Base-by-base conservation (phyloP, 1,284 basidiomycete genomes). In the Abortiporus biennis region DNA sequence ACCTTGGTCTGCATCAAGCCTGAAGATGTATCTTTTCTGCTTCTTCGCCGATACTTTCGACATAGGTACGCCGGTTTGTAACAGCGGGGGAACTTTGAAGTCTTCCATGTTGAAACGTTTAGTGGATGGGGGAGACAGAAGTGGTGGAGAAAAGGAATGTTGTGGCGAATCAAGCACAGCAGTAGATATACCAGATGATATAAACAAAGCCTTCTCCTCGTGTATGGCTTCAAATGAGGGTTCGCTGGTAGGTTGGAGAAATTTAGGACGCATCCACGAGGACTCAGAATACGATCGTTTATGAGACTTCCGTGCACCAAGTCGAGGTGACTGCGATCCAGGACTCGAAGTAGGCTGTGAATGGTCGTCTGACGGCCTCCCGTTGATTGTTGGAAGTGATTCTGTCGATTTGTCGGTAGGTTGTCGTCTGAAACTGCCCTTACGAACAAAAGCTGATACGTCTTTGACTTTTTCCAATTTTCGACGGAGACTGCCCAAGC, bases 1-100 rank as follows among this genome's bases (percentile, higher is more conserved):
- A 0, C 91, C 89, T 42, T 81, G 76, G 58, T 92, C 83, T 6
- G 85, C 68, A 54, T 92, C 85, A 17, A 97, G 70, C 42, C 72
- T 71, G 61, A 96, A 88, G 3, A 78, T 56, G 29, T 86, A 74
- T 31, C 75, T 75, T 61, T 87, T 91, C 62, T 85, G 77, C 56
- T 87, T 89, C 64, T 85, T 88, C 32, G 81, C 79, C 2, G 92
- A 90, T 25, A 97, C 82, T 62, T 98, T 97, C 55, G 85, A 80
- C 85, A 98, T 86, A 6, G 74, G 69, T 4, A 76, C 75, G 11
- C 87, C 87, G 3, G 66, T 59, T 52, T 75, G 72, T n/a, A 85
- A 59, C 12, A 72, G 50, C 27, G 59, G 54, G 0, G 82, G 79
- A 2, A 85, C 70, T 1, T 66, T 54, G 6, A 70, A 56, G 32